These are phyloP conservation scores for Graphiopsis chlorocephala DNA, from an alignment of 2,329 filamentous ascomycete genomes.

Conservation along the genomic window DNA sequence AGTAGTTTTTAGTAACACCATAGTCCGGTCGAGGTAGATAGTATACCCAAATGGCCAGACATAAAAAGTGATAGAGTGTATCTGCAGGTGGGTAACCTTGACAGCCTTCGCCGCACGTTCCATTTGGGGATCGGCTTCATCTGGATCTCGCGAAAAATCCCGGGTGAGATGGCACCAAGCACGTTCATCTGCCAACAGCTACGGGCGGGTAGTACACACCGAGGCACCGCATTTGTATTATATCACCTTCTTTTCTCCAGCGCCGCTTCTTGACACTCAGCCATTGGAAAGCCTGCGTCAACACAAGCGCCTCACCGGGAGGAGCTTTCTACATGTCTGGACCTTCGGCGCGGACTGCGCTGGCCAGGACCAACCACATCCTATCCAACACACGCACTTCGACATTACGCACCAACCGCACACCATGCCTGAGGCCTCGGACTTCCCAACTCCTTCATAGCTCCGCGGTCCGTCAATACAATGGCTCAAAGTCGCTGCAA, in stretches of 20 bases:
- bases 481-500: conserved; percentile 42
- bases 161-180: conserved; percentile 4
- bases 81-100: conserved; percentile 3
- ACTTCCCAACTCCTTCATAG: conserved; percentile 28
- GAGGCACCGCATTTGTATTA: neutral
- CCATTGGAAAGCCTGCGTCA: neutral
- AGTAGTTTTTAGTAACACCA: conserved; percentile 80
- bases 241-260: conserved; percentile 1
- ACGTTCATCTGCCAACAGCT: conserved; percentile 2
- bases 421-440: conserved; percentile 33
- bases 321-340: conserved; percentile 32
- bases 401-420: conserved; percentile 23
- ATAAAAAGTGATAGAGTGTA: neutral
- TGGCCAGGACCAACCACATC: conserved; percentile 29
- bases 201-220: neutral
- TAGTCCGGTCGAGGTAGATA: conserved; percentile 35
- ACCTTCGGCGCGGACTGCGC: conserved; percentile 33
- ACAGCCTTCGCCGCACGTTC: conserved; percentile 2
- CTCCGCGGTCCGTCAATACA: conserved; percentile 29
- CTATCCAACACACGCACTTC: conserved; percentile 19
- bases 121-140: conserved; percentile 9
- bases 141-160: conserved; percentile 14
- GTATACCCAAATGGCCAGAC: neutral
- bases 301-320: neutral
- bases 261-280: neutral